Evolutionary conservation across 2,329 filamentous ascomycete genomes (phyloP), one percentile per base, ranked within the genome.

Genomic region (Hortaea sp.): DNA sequence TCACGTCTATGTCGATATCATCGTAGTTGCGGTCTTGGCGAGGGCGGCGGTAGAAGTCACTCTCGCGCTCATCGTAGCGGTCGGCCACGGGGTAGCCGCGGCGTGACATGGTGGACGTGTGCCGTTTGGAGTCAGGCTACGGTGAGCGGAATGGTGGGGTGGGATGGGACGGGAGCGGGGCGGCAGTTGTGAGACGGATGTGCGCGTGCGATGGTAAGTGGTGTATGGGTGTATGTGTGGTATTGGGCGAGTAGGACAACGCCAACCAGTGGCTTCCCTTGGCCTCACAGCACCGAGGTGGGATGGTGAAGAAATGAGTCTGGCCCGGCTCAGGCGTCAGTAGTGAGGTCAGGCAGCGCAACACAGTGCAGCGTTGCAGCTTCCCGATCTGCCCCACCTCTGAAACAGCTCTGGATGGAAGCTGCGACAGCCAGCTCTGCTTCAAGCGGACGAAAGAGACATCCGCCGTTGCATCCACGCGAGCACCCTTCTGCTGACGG

Each of bases 11-110:
- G 47, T 77, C 73, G 39, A 73, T 62, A 29, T 75, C 72, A 12
- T 73, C 70, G 52, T 73, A 73, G 55, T 70, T 69, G 43, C 65
- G 64, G 32, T 63, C 60, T 44, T 60, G 56, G n/a, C 65, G 63
- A n/a, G 44, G 44, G 7, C 63, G 59, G 41, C 64, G 56, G 45
- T 64, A 63, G 50, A 58, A 60, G 41, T 63, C 61, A 56, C 65
- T 67, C 61, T 64, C 67, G 54, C 66, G 65, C 50, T 72, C 71
- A 52, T 73, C 70, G 52, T 74, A 72, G 50, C 71, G 65, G 55
- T 73, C 67, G 41, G 54, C 54, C 11, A 53, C 50, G 30, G 54
- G 54, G 41, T 59, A 59, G 7, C 56, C 57, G 34, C 57, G 57
- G 27, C 58, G 57, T 51, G 58, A 61, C 59, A 62, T 62, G 48